phyloP scores from a whole-genome alignment of 768 basidiomycete genomes.

The Rhodosporidiobolus odoratus region DNA sequence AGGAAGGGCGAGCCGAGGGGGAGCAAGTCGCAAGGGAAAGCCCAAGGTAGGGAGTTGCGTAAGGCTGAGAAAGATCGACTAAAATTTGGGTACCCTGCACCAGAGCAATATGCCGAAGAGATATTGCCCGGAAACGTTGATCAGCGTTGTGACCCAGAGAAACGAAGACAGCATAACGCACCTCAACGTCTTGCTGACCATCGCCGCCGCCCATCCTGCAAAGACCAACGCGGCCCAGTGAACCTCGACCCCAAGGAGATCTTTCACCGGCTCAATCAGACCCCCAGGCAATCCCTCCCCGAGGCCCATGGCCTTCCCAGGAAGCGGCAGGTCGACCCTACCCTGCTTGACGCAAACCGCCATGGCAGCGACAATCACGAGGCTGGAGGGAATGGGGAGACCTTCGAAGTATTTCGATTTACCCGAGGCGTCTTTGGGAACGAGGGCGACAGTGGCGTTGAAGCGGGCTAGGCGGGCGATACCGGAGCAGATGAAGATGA shows the following conservation, averaged over 20 bases:
- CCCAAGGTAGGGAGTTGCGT: not conserved
- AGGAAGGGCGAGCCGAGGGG: too few relatives aligned
- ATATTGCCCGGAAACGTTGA: not conserved
- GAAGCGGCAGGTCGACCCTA: not conserved
- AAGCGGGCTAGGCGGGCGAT: conserved; percentile 94
- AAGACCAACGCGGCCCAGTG: conserved; percentile 76
- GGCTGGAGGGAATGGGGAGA: conserved; percentile 86
- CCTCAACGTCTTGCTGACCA: conserved; percentile 93
- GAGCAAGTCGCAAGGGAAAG: not conserved
- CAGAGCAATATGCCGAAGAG: not conserved
- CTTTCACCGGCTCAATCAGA: conserved; percentile 41
- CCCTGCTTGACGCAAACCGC: conserved; percentile 56
- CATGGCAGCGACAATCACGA: conserved; percentile 70
- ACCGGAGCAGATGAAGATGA: conserved; percentile 90
- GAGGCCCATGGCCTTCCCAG: conserved; percentile 51
- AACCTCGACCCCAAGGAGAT: conserved; percentile 57
- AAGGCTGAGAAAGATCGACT: not conserved
- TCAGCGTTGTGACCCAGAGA: too few relatives aligned
- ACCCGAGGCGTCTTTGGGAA: conserved; percentile 78
- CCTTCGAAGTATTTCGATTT: conserved; percentile 96
- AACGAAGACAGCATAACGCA: not conserved
- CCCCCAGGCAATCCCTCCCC: conserved; percentile 61
- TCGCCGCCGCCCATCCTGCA: conserved; percentile 81
- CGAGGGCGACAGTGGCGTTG: conserved; percentile 92
- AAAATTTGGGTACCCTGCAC: conserved; percentile 21